Evolutionary conservation across 768 basidiomycete species (phyloP), one percentile per base, ranked within the genome.

Genomic region (Kwoniella shandongensis): DNA sequence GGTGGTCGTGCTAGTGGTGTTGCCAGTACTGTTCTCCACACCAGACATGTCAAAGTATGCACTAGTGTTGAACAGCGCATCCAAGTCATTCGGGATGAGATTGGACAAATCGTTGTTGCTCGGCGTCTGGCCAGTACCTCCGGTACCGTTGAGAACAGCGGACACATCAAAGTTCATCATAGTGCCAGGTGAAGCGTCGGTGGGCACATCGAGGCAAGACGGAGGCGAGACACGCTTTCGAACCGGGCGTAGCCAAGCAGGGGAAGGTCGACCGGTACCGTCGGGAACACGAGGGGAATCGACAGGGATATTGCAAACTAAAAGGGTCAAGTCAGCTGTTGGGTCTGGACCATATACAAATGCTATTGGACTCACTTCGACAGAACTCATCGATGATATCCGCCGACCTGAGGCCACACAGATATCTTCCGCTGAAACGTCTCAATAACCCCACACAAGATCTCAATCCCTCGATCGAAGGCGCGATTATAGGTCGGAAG

Each of bases 371-470:
- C 90, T 77, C 74, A 78, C 79, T 77, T 57, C 91, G 85, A 79
- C 92, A 94, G 75, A 93, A 92, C 75, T 94, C 92, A 72, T 94
- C 91, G 83, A 96, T 87, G 40, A 94, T 81, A 77, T 94, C 92
- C 26, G 91, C 90, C 44, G 88, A 90, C 49, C 92, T 81, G 40
- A 91, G 83, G 1, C 91, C 91, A 72, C 92, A 94, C 20, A 94
- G 84, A 78, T 96, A 96, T 44, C 91, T 83, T 61, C 88, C 89
- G 64, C 89, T 91, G 77, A 96, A 96, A 32, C 90, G 81, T 54
- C 89, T 79, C 57, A 94, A 77, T n/a, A 96, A 80, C 3, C 87
- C 87, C 7, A 94, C 88, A 68, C 91, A 94, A 3, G 88, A 90
- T 42, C 89, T 83, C 46, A 94, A 80, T 0, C 88, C 89, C 38